Percentiles rank a stretch among this genome's conserved stretches.
phyloP scores from a whole-genome alignment of 768 basidiomycete species.

The Podaxis rugospora region DNA sequence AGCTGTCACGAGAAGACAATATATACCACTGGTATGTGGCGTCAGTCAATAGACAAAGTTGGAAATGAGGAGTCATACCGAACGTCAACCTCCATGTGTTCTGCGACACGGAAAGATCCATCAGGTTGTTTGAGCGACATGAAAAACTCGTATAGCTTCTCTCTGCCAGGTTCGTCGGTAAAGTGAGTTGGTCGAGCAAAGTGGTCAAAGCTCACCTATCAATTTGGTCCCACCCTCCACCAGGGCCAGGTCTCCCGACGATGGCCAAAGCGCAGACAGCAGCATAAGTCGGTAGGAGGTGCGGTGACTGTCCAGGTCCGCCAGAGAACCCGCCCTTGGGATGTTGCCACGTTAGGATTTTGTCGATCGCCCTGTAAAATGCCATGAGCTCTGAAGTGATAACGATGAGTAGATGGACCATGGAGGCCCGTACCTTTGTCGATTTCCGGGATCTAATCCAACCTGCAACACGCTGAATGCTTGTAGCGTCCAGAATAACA shows the following conservation, averaged over 20 bases:
- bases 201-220: constrained; percentile 50
- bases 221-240: constrained; percentile 84
- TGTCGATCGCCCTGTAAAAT: constrained; percentile 63
- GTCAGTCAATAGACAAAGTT: background rate
- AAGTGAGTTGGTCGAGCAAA: background rate
- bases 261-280: constrained; percentile 81
- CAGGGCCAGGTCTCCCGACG: constrained; percentile 65
- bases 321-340: constrained; percentile 89
- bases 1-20: constrained; percentile 85
- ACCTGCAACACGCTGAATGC: constrained; percentile 77
- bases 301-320: constrained; percentile 83
- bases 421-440: constrained; percentile 59
- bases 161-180: constrained; percentile 30
- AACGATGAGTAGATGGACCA: background rate
- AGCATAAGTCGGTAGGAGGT: constrained; percentile 89
- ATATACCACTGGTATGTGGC: constrained; percentile 66
- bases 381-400: background rate
- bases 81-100: constrained; percentile 90
- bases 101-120: constrained; percentile 88
- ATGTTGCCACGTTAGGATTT: constrained; percentile 78
- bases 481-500: constrained; percentile 91
- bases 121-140: constrained; percentile 89
- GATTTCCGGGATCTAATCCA: constrained; percentile 70
- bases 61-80: constrained; percentile 44
- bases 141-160: constrained; percentile 83